Percentiles rank a stretch among this genome's conserved stretches.
These are phyloP conservation scores for Syzygium jambos DNA, from an alignment of 345 rosid species.

Conservation along the genomic window DNA sequence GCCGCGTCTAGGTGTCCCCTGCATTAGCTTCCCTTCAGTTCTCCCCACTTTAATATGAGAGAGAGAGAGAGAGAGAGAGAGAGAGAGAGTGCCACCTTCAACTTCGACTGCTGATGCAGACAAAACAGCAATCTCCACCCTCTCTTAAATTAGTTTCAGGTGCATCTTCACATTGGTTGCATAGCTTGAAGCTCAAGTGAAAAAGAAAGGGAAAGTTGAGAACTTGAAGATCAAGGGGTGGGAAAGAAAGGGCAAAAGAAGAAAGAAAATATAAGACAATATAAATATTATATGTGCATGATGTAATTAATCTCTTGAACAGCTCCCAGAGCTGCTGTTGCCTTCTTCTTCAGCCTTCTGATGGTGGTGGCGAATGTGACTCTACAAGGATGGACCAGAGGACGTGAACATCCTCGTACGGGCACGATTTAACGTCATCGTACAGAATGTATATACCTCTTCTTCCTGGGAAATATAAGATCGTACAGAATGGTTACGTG, in stretches of 20 bases:
- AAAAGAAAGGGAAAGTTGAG: neutral
- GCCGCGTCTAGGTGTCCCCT: neutral
- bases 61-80: neutral
- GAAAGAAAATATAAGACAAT: neutral
- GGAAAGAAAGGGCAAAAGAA: neutral
- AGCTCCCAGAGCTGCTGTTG: neutral
- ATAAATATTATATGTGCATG: neutral
- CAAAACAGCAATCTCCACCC: constrained; percentile 9
- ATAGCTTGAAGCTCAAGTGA: neutral
- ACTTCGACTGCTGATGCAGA: constrained; percentile 23
- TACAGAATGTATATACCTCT: constrained; percentile 32
- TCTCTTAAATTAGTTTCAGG: neutral
- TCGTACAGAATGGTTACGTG: neutral
- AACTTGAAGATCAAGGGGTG: neutral
- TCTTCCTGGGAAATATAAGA: constrained; percentile 1
- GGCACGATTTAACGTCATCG: constrained; percentile 44
- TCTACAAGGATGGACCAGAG: constrained; percentile 35
- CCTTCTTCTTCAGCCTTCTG: constrained; percentile 24
- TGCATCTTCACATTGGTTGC: neutral
- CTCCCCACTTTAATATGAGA: neutral
- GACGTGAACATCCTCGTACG: constrained; percentile 37
- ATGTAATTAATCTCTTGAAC: neutral
- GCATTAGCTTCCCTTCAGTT: neutral
- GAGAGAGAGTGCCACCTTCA: constrained; percentile 6
- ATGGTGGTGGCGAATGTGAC: constrained; percentile 23